Conservation (phyloP, 768 basidiomycete species). For the Flagelloscypha sp. region DNA sequence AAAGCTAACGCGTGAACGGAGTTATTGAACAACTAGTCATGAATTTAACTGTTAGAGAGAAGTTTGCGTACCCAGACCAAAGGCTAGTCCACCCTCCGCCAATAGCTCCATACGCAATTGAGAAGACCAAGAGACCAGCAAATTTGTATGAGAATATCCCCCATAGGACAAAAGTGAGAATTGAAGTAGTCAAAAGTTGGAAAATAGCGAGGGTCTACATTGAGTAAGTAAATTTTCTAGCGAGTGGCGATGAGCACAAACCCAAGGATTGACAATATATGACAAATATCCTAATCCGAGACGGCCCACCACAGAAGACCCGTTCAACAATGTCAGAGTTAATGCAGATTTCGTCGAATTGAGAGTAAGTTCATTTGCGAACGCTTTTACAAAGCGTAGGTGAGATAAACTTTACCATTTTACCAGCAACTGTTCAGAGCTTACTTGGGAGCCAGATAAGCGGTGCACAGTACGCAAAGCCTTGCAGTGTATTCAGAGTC, state of each 20-base stretch:
- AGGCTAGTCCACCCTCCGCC: slow-evolving; percentile 22
- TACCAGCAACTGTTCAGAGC: not conserved
- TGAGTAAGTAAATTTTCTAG: slow-evolving; percentile 19
- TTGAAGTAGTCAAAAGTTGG: slow-evolving; percentile 13
- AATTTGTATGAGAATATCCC: slow-evolving; percentile 19
- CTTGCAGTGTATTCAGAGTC: slow-evolving; percentile 17
- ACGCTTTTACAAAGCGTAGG: slow-evolving; percentile 10
- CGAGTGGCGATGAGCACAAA: slow-evolving; percentile 18
- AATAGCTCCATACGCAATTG: slow-evolving; percentile 17
- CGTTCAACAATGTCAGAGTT: slow-evolving; percentile 18
- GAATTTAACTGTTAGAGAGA: no score
- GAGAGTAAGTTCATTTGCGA: slow-evolving; percentile 16
- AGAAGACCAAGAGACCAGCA: slow-evolving; percentile 17
- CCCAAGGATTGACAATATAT: slow-evolving; percentile 20
- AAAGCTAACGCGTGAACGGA: not conserved
- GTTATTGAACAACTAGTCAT: slow-evolving; percentile 14
- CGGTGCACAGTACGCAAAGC: slow-evolving; percentile 19
- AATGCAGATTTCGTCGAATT: slow-evolving; percentile 15
- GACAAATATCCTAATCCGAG: slow-evolving; percentile 19
- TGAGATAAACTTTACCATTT: not conserved
- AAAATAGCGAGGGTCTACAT: slow-evolving; percentile 13
- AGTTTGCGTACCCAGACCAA: slow-evolving; percentile 21
- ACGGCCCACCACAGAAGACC: slow-evolving; percentile 17
- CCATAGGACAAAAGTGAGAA: slow-evolving; percentile 23
- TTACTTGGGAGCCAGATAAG: slow-evolving; percentile 20